These are phyloP conservation scores for Penicillium sp. DNA, from an alignment of 2,329 filamentous ascomycete genomes.

Conservation along the genomic window DNA sequence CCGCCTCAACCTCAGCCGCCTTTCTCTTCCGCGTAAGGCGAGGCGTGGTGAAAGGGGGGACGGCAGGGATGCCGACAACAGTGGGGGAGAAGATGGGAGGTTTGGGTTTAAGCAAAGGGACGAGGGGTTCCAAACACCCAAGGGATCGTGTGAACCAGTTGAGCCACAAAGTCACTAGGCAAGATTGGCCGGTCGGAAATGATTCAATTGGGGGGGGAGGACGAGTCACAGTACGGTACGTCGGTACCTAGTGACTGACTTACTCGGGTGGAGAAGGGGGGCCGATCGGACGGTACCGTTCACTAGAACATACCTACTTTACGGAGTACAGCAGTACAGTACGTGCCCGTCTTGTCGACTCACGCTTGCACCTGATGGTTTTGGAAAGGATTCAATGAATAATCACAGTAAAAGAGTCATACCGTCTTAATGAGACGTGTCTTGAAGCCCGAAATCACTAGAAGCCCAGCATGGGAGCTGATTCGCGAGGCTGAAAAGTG, in stretches of 20 bases:
- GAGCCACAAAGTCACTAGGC: conserved; percentile 21
- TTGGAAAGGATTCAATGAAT: not conserved
- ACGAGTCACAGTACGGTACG: too few relatives aligned
- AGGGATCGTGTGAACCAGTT: not conserved
- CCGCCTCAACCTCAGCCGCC: conserved; percentile 54
- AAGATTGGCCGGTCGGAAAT: conserved; percentile 10
- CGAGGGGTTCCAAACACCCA: not conserved
- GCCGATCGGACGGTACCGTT: conserved; percentile 6
- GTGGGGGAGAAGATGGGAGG: not conserved
- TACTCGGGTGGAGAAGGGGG: conserved; percentile 18
- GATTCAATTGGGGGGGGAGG: too few relatives aligned
- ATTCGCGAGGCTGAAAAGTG: not conserved
- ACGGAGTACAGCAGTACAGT: too few relatives aligned
- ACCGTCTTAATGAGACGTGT: not conserved
- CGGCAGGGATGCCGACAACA: conserved; percentile 20
- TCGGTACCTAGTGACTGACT: too few relatives aligned
- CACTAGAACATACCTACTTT: not conserved
- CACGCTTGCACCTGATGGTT: not conserved
- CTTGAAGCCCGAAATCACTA: not conserved
- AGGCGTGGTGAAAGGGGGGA: conserved; percentile 52
- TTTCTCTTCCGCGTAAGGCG: conserved; percentile 56
- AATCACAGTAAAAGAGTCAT: not conserved
- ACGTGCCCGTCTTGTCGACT: too few relatives aligned
- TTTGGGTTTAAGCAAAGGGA: not conserved
- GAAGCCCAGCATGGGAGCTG: not conserved